These are phyloP conservation scores for Coniochaeta sp. DNA, from an alignment of 2,329 filamentous ascomycete genomes.

Conservation along the genomic window DNA sequence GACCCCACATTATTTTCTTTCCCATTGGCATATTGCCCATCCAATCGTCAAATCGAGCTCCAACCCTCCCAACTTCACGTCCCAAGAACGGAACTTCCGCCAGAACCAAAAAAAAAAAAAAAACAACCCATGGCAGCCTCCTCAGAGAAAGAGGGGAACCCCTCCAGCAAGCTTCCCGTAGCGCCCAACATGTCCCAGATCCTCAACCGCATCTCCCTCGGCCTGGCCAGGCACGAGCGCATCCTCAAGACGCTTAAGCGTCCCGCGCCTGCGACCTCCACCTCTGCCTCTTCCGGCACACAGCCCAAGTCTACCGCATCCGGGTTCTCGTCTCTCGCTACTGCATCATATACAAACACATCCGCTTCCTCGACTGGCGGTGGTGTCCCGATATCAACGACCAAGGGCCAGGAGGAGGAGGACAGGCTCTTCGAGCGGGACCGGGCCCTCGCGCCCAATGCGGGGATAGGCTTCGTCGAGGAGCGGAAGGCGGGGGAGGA, in stretches of 20 bases:
- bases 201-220: constrained; percentile 34
- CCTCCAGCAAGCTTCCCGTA: constrained; percentile 17
- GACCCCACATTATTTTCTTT: neutral
- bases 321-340: constrained; percentile 5
- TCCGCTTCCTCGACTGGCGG: too few species aligned
- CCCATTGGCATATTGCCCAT: too few species aligned
- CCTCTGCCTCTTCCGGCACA: constrained; percentile 3
- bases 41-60: too few species aligned
- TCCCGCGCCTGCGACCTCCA: constrained; percentile 2
- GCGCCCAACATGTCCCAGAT: constrained; percentile 29
- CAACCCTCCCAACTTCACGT: neutral
- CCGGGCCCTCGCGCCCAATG: constrained; percentile 19
- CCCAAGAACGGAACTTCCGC: neutral
- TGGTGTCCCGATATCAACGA: neutral
- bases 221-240: constrained; percentile 25
- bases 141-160: too few species aligned
- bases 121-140: neutral
- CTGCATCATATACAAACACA: neutral
- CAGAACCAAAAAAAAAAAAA: neutral
- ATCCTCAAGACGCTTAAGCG: constrained; percentile 20
- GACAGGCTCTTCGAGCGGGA: constrained; percentile 7
- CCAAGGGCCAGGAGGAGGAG: constrained; percentile 13
- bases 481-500: constrained; percentile 14
- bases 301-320: neutral
- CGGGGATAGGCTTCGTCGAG: constrained; percentile 33